phyloP scores from a whole-genome alignment of 1,284 basidiomycete genomes.

The Cryptococcus hybrid region DNA sequence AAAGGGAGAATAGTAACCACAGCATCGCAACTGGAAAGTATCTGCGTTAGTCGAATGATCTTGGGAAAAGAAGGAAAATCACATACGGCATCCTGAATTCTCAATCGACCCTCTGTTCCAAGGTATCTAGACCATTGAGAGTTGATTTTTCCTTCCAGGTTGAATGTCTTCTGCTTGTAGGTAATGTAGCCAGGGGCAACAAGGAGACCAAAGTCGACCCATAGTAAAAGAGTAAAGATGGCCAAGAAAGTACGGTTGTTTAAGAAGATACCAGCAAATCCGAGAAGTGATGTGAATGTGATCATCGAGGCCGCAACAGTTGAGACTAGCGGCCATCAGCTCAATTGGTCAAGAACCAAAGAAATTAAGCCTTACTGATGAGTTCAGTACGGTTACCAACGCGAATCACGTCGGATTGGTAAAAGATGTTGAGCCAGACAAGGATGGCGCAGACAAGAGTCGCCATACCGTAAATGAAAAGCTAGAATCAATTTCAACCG shows the following conservation, averaged over 20 bases:
- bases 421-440: slow-evolving; percentile 65
- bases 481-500: slow-evolving; percentile 38
- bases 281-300: slow-evolving; percentile 63
- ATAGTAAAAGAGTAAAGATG: slow-evolving; percentile 67
- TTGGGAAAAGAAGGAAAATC: neutral
- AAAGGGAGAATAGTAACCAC: slow-evolving; percentile 65
- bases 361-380: slow-evolving; percentile 47
- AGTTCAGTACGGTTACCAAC: slow-evolving; percentile 63
- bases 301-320: slow-evolving; percentile 60
- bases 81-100: slow-evolving; percentile 60
- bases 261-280: slow-evolving; percentile 65
- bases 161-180: slow-evolving; percentile 64
- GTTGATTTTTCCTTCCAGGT: slow-evolving; percentile 71
- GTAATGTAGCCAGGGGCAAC: slow-evolving; percentile 67
- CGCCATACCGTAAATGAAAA: slow-evolving; percentile 58
- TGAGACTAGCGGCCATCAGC: slow-evolving; percentile 52
- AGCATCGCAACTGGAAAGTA: slow-evolving; percentile 56
- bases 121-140: slow-evolving; percentile 63
- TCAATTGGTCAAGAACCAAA: neutral
- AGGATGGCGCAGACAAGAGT: slow-evolving; percentile 60
- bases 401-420: slow-evolving; percentile 60
- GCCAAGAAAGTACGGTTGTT: slow-evolving; percentile 72
- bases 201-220: slow-evolving; percentile 63
- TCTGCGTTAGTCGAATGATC: slow-evolving; percentile 1
- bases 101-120: slow-evolving; percentile 57